Evolutionary conservation across 805 yeast genomes (phyloP).

Genomic region (Yamadazyma ubonensis): DNA sequence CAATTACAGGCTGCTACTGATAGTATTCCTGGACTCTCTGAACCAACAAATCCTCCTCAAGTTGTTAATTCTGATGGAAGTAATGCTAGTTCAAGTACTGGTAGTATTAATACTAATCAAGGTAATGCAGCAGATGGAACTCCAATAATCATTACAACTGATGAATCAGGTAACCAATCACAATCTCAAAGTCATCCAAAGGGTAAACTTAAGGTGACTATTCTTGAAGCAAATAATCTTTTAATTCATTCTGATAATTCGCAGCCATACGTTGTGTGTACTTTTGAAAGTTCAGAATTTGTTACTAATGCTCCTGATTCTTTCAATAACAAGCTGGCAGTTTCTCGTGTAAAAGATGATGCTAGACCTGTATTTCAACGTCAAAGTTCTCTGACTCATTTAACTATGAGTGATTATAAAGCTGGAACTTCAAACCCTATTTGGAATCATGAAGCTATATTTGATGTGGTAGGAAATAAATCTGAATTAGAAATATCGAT

Average conservation of each 20-base stretch:
- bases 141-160: constrained; percentile 39
- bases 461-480: constrained; percentile 83
- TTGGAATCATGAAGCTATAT: constrained; percentile 91
- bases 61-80: too few relatives aligned
- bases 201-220: constrained; percentile 80
- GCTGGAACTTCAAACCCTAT: constrained; percentile 55
- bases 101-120: neutral
- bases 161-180: constrained; percentile 35
- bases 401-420: constrained; percentile 21
- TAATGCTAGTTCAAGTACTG: neutral
- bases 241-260: constrained; percentile 53
- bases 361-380: constrained; percentile 37
- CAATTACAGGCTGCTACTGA: neutral
- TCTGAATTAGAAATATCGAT: constrained; percentile 88
- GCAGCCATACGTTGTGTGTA: constrained; percentile 86
- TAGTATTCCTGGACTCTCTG: too few relatives aligned
- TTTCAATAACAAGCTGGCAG: constrained; percentile 22
- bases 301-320: constrained; percentile 78
- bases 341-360: constrained; percentile 2
- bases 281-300: constrained; percentile 88
- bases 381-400: constrained; percentile 38
- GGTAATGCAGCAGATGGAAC: neutral
- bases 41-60: too few relatives aligned
- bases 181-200: constrained; percentile 49
- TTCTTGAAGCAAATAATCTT: constrained; percentile 75